phyloP scores from a whole-genome alignment of 1,139 yeast genomes.

The Casaregolazyma lundiana region DNA sequence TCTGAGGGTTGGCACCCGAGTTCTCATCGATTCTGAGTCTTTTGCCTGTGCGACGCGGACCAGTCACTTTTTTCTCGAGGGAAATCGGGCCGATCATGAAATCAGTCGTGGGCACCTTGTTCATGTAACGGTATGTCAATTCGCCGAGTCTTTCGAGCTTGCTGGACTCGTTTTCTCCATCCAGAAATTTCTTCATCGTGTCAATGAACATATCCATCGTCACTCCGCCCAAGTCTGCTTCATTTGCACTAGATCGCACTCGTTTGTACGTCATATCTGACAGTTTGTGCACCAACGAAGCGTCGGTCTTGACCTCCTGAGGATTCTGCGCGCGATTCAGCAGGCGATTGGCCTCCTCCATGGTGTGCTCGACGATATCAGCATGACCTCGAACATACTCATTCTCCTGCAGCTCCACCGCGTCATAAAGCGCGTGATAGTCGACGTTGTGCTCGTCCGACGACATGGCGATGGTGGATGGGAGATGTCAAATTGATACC shows the following conservation, averaged over 20 bases:
- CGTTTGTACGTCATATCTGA: constrained; percentile 12
- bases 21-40: constrained; percentile 22
- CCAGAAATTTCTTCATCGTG: constrained; percentile 1
- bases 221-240: constrained; percentile 14
- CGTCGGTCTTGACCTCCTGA: constrained; percentile 17
- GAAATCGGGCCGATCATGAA: constrained; percentile 66
- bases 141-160: constrained; percentile 45
- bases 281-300: constrained; percentile 10
- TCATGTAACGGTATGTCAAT: constrained; percentile 45
- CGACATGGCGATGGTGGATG: constrained; percentile 2
- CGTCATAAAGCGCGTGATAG: not conserved
- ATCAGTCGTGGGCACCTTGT: constrained; percentile 49
- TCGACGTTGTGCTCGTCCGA: constrained; percentile 5
- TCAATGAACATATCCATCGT: constrained; percentile 10
- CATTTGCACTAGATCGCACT: constrained; percentile 12
- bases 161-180: constrained; percentile 2
- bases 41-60: constrained; percentile 7
- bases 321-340: constrained; percentile 16
- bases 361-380: not conserved
- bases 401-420: constrained; percentile 3
- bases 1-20: constrained; percentile 49
- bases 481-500: not conserved
- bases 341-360: constrained; percentile 13
- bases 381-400: constrained; percentile 8
- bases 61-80: constrained; percentile 9